Base-by-base conservation (phyloP, 139 green algal genomes). In the Axilococcus clingmanii region DNA sequence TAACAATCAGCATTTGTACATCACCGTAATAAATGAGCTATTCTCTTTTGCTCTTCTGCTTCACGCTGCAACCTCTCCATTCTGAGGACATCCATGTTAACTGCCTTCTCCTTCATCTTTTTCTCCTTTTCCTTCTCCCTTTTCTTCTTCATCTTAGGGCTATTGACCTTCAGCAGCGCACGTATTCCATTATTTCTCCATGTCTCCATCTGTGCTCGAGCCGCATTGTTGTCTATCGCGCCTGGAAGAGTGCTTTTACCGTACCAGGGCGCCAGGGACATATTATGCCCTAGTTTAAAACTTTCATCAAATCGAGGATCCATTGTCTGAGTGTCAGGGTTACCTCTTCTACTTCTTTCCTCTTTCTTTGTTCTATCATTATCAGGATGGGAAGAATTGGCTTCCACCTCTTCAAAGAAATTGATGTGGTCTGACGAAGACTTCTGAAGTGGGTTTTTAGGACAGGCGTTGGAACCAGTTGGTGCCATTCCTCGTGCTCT, bases 221-320 rank as follows among this genome's bases (percentile, higher is more conserved):
- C 36, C 17, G 17, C 36, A 19, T 25, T 35, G 38, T 24, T 43
- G 41, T 12, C 25, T 23, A 14, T 22, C 16, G n/a, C 44, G 47
- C 15, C 48, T 22, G 23, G 43, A 60, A 35, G 42, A 53, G 36
- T 30, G 17, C 4, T 22, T 12, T 9, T 9, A 30, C 27, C 38
- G 4, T 30, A 29, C 46, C 25, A 31, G 22, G n/a, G 20, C 33
- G 24, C 28, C 48, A 15, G 25, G 22, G 15, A 11, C 24, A 89
- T 63, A 5, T 68, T 61, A 41, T 84, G 54, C 0, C 48, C 80
- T 32, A 85, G 58, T 19, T 47, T 36, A 52, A 94, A 94, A 8
- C 68, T 59, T 55, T 84, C 80, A 40, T 94, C 85, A 50, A 94
- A 94, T 24, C 61, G 67, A 0, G 81, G 71, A 44, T 94, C 81